Base-by-base conservation (phyloP, 2,329 filamentous ascomycete species). In the Biscogniauxia sp. region DNA sequence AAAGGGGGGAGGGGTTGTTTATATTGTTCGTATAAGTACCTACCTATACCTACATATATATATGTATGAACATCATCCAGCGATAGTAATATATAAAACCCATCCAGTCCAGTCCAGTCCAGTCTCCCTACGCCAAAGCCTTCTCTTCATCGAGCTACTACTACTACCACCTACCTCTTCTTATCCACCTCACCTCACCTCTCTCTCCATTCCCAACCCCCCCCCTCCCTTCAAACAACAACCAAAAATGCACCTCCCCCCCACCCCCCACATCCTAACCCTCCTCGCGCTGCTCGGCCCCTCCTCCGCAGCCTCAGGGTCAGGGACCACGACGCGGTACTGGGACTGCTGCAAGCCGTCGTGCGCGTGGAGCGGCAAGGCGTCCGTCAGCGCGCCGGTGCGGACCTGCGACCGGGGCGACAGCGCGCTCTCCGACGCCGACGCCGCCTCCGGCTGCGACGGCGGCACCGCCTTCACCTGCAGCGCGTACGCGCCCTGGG, bases 321-420 rank as follows among this genome's bases (percentile, higher is more conserved):
- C 51, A 8, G 69, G 69, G 28, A 41, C 50, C 50, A 74, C 74
- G 49, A 76, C 74, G 4, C 64, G 74, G 23, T 76, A 75, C 65
- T 75, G 77, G 74, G 83, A 86, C 69, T 86, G 84, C 72, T 86
- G 83, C 76, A 86, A 87, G 74, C 78, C 82, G 8, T 82, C 80
- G 15, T 86, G 83, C 66, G 75, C 76, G 2, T 79, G 82, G 82
- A 73, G 75, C 28, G 77, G 73, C 51, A 84, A 84, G 68, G 78
- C 77, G 5, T 45, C 70, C 49, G 72, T 82, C 66, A 69, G 72
- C 51, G 66, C 63, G 52, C 79, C 80, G 1, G 79, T 82, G 11
- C 69, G 62, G 5, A 78, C 77, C 23, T 84, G 81, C 70, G 73
- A 79, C 66, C 74, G 70, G 53, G 74, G 77, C 63, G 77, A 84